Evolutionary conservation across 2,329 filamentous ascomycete genomes (phyloP), one percentile per base, ranked within the genome.

Genomic region (Penicillium janthinellum): DNA sequence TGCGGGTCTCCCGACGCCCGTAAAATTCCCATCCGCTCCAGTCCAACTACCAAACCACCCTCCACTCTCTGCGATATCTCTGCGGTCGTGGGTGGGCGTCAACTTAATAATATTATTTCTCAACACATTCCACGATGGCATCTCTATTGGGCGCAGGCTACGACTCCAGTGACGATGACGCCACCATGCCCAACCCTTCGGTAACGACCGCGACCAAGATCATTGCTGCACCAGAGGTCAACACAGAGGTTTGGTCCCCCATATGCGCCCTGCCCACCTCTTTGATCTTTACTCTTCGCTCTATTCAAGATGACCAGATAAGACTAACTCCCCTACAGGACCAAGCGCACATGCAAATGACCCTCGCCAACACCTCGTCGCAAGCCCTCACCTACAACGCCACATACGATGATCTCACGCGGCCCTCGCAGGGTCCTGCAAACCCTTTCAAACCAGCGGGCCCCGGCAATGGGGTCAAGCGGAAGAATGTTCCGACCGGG

Each of bases 401-500:
- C 57, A 88, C 88, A n/a, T 90, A 88, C 67, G 87, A 90, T 67
- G 88, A 91, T 69, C 81, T 94, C 42, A 83, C 86, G 49, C 84
- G 87, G 59, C 85, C 89, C 0, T 78, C 81, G 8, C 77, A 88
- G 60, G 91, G 91, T 0, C 91, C 91, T 38, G 78, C 83, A 25
- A 94, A 94, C 71, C 91, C 91, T 0, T 94, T 91, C 76, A 88
- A 86, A 72, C 82, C 88, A 65, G 83, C 87, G 31, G 76, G 82
- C 17, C 73, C 77, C 14, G 71, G 67, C 20, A 84, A 80, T 51
- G 77, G 78, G 1, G 73, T 87, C 60, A 94, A 93, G 77, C 87
- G 90, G 61, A 94, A 93, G 72, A 94, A 92, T 63, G 83, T 93
- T 1, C 83, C 91, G 11, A 97, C 95, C 0, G 95, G 95, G 11